phyloP scores from a whole-genome alignment of 2,329 filamentous ascomycete genomes.

The Coleophoma eucalyptorum region DNA sequence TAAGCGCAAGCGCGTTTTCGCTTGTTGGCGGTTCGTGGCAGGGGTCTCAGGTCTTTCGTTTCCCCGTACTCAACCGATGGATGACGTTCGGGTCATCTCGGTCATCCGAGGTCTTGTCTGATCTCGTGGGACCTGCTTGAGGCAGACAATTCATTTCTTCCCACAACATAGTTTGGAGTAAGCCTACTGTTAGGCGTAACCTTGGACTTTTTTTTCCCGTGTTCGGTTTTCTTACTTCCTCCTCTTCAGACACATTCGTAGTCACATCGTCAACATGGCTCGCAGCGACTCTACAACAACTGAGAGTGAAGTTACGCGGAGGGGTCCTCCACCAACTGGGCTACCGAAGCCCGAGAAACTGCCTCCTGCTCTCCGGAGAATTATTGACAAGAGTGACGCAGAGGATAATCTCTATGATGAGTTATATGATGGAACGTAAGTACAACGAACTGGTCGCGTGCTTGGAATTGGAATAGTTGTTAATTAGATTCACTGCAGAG shows the following conservation, averaged over 20 bases:
- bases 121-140: too few relatives aligned
- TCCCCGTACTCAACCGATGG: too few relatives aligned
- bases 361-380: constrained; percentile 50
- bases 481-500: constrained; percentile 31
- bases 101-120: background rate
- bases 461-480: constrained; percentile 6
- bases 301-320: background rate
- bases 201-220: too few relatives aligned
- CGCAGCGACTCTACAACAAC: constrained; percentile 19
- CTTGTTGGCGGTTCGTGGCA: too few relatives aligned
- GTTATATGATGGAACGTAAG: constrained; percentile 75
- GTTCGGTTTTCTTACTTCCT: too few relatives aligned
- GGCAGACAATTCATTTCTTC: too few relatives aligned
- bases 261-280: constrained; percentile 13
- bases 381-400: constrained; percentile 52
- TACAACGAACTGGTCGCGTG: constrained; percentile 27
- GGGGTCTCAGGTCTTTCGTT: too few relatives aligned
- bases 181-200: too few relatives aligned
- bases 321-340: constrained; percentile 18
- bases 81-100: background rate
- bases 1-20: background rate
- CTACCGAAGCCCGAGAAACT: constrained; percentile 37
- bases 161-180: too few relatives aligned
- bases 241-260: background rate
- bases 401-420: constrained; percentile 76